These are phyloP conservation scores for Dalechampia spathulata DNA, from an alignment of 441 rosid genomes.

Conservation along the genomic window DNA sequence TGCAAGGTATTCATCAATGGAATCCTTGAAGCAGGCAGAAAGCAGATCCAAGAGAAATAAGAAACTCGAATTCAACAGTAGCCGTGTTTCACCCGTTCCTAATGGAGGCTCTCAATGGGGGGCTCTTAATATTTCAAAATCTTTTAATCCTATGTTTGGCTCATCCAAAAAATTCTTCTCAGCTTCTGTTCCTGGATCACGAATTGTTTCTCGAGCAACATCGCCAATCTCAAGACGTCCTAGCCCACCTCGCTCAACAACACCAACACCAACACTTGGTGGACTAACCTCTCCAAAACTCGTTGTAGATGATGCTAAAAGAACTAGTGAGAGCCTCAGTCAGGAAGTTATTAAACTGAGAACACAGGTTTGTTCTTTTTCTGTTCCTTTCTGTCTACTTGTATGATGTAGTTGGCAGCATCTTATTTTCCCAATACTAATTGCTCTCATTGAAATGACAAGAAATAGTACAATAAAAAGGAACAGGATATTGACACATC, in stretches of 20 bases:
- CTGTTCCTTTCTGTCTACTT: slow-evolving; percentile 3
- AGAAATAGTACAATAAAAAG: neutral
- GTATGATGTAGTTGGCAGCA: neutral
- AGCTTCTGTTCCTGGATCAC: slow-evolving; percentile 97
- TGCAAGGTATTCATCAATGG: slow-evolving; percentile 77
- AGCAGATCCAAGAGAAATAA: slow-evolving; percentile 69
- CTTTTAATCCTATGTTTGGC: slow-evolving; percentile 79
- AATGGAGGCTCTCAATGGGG: slow-evolving; percentile 82
- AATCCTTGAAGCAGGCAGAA: slow-evolving; percentile 66
- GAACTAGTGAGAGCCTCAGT: slow-evolving; percentile 61
- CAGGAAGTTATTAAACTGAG: slow-evolving; percentile 81
- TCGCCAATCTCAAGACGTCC: slow-evolving; percentile 90
- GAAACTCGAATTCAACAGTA: slow-evolving; percentile 76
- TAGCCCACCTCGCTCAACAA: slow-evolving; percentile 94
- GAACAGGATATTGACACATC: neutral
- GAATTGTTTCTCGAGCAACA: slow-evolving; percentile 95
- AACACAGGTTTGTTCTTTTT: slow-evolving; percentile 52
- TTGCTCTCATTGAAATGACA: neutral
- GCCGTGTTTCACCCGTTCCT: slow-evolving; percentile 87
- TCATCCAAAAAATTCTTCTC: slow-evolving; percentile 92
- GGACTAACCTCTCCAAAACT: slow-evolving; percentile 76
- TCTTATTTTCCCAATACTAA: neutral
- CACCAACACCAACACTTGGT: slow-evolving; percentile 87
- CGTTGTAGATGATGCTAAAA: slow-evolving; percentile 58
- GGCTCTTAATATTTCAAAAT: slow-evolving; percentile 62